Evolutionary conservation across 306 rosid genomes (phyloP).

Genomic region (Astragalus membranaceus): DNA sequence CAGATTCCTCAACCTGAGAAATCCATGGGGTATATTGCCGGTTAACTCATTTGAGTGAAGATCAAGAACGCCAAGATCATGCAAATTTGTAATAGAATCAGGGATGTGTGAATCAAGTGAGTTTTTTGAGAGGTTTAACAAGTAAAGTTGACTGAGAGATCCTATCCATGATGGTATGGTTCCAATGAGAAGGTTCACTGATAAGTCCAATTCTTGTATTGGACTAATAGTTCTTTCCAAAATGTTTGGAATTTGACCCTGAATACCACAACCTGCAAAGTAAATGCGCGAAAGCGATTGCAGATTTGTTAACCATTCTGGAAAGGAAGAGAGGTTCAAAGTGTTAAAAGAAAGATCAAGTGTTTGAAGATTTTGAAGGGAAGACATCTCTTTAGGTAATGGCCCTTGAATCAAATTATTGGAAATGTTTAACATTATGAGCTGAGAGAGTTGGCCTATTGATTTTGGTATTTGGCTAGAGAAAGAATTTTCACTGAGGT

Average conservation of each 20-base stretch:
- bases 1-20: constrained; percentile 41
- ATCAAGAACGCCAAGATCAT: constrained; percentile 46
- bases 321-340: constrained; percentile 41
- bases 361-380: constrained; percentile 49
- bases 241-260: constrained; percentile 42
- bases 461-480: constrained; percentile 55
- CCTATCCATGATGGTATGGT: constrained; percentile 59
- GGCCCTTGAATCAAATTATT: constrained; percentile 45
- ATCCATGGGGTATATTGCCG: constrained; percentile 51
- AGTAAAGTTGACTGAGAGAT: constrained; percentile 39
- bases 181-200: constrained; percentile 51
- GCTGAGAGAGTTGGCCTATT: constrained; percentile 46
- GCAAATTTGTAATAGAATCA: constrained; percentile 35
- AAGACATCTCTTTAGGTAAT: constrained; percentile 47
- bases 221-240: constrained; percentile 24
- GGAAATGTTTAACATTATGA: constrained; percentile 39
- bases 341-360: constrained; percentile 58
- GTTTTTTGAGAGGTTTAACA: constrained; percentile 51
- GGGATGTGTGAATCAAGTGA: constrained; percentile 52
- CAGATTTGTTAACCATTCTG: constrained; percentile 39
- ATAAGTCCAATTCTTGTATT: constrained; percentile 64
- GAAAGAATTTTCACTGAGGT: constrained; percentile 39
- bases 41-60: constrained; percentile 61
- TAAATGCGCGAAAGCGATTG: constrained; percentile 37
- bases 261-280: constrained; percentile 58